phyloP scores from a whole-genome alignment of 306 rosid genomes.

The Pyrus communis region DNA sequence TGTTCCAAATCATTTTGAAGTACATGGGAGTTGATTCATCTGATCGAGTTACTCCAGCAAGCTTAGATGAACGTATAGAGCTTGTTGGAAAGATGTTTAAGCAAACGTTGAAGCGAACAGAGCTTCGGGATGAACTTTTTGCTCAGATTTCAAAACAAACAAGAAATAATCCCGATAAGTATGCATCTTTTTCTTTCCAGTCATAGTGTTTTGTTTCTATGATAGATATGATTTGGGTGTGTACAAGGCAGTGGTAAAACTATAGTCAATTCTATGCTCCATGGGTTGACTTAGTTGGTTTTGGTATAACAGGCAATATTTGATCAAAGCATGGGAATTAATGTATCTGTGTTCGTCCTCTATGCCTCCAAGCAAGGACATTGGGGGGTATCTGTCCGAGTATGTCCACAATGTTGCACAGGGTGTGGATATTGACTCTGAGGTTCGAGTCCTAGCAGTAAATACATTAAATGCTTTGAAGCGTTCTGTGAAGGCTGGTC shows the following conservation, averaged over 20 bases:
- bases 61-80: constrained; percentile 73
- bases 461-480: constrained; percentile 79
- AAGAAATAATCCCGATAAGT: constrained; percentile 87
- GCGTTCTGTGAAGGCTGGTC: constrained; percentile 90
- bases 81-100: constrained; percentile 79
- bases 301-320: constrained; percentile 50
- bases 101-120: constrained; percentile 82
- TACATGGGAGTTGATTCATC: constrained; percentile 85
- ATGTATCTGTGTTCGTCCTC: constrained; percentile 84
- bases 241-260: constrained; percentile 1
- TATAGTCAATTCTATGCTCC: constrained; percentile 5
- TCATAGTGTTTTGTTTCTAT: neutral
- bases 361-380: constrained; percentile 95
- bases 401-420: constrained; percentile 75
- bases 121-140: constrained; percentile 92
- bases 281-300: constrained; percentile 8
- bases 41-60: constrained; percentile 54
- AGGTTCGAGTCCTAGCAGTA: constrained; percentile 65
- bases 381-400: constrained; percentile 77
- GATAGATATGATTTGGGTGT: constrained; percentile 7
- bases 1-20: constrained; percentile 82
- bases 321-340: constrained; percentile 92
- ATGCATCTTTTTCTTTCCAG: constrained; percentile 16
- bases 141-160: constrained; percentile 91
- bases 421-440: constrained; percentile 48